Evolutionary conservation across 768 basidiomycete genomes (phyloP), one percentile per base, ranked within the genome.

Genomic region (Tubosaeta brunneosetosa): DNA sequence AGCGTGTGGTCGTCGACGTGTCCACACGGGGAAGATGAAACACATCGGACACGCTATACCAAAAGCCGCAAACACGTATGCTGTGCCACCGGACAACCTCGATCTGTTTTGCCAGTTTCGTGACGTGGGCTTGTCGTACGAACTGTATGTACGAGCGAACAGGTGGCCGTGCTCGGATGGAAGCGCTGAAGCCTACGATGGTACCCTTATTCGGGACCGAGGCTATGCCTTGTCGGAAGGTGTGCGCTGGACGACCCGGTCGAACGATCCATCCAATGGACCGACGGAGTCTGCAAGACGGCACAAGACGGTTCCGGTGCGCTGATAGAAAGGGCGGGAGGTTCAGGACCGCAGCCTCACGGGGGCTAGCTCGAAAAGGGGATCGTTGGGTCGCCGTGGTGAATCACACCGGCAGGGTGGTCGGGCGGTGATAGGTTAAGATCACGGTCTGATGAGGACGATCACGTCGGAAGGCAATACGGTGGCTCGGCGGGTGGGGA

Each of bases 381-480:
- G 25, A 27, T 27, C 25, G 22, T 41, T 43, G 16, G 26, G 42
- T 43, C 16, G 42, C 42, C 17, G 25, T 27, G 16, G 42, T 43
- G 42, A 27, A 43, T 43, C 26, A 43, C 42, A 40, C 13, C 27
- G 26, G 43, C 27, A 22, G 22, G 14, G 12, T 45, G 44, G 29
- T 19, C 14, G 27, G 19, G 48, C 41, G 48, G 40, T 41, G 49
- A 41, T 49, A 41, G 25, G 41, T 22, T 43, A 16, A 27, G 12
- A 27, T 22, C 22, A 32, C 27, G 25, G 25, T 31, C 16, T 41
- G 38, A 29, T 44, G 44, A 44, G 14, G 51, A 52, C 44, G 51
- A 47, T 47, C 51, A 52, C 51, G 43, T 47, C 51, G 45, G 51
- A 47, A 47, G 51, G 51, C 44, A 31, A 50, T 50, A 37, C 50